Conservation (phyloP, 1,284 basidiomycete species). For the Melampsora abietis-canadensis region DNA sequence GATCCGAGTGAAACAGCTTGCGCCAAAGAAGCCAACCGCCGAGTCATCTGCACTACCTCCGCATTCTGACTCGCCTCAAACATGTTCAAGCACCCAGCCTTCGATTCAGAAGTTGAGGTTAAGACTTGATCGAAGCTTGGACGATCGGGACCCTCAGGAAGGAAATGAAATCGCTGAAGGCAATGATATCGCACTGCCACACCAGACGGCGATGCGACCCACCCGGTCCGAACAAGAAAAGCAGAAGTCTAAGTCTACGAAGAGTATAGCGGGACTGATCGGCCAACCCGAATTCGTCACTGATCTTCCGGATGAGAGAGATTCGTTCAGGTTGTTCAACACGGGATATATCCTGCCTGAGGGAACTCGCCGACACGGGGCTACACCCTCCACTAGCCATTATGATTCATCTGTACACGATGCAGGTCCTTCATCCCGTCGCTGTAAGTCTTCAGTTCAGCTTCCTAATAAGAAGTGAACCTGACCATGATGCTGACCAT, state of each 20-base stretch:
- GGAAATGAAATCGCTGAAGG: neutral
- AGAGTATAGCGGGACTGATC: conserved; percentile 5
- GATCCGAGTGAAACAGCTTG: conserved; percentile 9
- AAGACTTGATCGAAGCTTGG: conserved; percentile 12
- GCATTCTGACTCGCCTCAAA: neutral
- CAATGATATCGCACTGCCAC: neutral
- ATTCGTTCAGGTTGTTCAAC: conserved; percentile 42
- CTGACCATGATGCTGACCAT: neutral
- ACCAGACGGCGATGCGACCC: neutral
- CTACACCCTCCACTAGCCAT: conserved; percentile 14
- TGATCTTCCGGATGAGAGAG: conserved; percentile 38
- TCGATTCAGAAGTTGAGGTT: conserved; percentile 33
- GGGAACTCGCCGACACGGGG: conserved; percentile 25
- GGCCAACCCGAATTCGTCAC: conserved; percentile 39
- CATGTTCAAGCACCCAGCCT: neutral
- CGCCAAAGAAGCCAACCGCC: neutral
- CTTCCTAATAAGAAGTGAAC: neutral
- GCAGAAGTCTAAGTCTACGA: conserved; percentile 13
- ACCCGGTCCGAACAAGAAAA: conserved; percentile 14
- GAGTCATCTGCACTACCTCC: neutral
- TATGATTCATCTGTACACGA: conserved; percentile 14
- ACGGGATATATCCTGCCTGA: conserved; percentile 39
- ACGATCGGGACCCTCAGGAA: neutral
- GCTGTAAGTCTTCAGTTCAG: neutral
- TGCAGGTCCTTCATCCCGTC: conserved; percentile 1